phyloP scores from a whole-genome alignment of 176 grass and related monocot species.

The Calamus simplicifolius region DNA sequence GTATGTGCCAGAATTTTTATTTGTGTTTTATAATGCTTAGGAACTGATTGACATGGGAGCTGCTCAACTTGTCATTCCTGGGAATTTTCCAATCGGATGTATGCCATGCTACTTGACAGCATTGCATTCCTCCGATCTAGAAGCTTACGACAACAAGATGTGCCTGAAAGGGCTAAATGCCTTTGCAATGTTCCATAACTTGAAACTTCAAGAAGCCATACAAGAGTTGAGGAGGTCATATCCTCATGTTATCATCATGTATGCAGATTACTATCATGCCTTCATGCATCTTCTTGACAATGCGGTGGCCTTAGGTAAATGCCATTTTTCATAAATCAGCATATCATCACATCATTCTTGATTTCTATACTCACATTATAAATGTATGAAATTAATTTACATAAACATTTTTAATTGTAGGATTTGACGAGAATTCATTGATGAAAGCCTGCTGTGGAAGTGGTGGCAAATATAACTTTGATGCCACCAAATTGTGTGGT shows the following conservation, averaged over 20 bases:
- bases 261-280: slow-evolving; percentile 74
- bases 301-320: slow-evolving; percentile 33
- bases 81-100: slow-evolving; percentile 83
- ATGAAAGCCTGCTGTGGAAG: slow-evolving; percentile 58
- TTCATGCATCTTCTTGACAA: slow-evolving; percentile 59
- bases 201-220: slow-evolving; percentile 44
- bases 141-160: slow-evolving; percentile 31
- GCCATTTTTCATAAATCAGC: background rate
- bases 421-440: slow-evolving; percentile 43
- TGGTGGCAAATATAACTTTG: slow-evolving; percentile 51
- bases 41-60: slow-evolving; percentile 62
- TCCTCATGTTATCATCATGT: slow-evolving; percentile 42
- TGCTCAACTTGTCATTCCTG: slow-evolving; percentile 49
- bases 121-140: slow-evolving; percentile 21
- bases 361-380: too few relatives aligned
- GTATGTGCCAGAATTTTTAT: too few relatives aligned
- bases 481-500: slow-evolving; percentile 50
- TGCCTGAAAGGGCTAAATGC: slow-evolving; percentile 69
- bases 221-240: slow-evolving; percentile 32
- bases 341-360: background rate
- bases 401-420: background rate
- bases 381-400: too few relatives aligned
- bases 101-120: slow-evolving; percentile 72
- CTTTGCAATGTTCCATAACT: slow-evolving; percentile 63
- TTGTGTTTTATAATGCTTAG: slow-evolving; percentile 6